Evolutionary conservation across 176 grass and related monocot genomes (phyloP).

Genomic region (Eremochloa ophiuroides): DNA sequence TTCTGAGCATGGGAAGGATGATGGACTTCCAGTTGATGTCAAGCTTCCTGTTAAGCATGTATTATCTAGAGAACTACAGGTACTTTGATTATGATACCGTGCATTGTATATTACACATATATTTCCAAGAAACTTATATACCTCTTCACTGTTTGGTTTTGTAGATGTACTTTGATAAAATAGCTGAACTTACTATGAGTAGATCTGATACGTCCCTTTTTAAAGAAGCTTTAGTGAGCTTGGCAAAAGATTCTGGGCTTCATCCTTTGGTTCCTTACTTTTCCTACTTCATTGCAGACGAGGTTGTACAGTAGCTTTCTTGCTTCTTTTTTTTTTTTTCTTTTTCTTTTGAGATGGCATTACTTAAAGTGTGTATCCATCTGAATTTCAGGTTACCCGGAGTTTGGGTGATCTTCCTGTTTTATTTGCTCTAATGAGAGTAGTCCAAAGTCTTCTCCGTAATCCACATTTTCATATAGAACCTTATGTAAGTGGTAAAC

Average conservation of each 20-base stretch:
- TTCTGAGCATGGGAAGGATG: slow-evolving; percentile 68
- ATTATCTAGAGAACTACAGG: slow-evolving; percentile 88
- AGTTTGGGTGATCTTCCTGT: slow-evolving; percentile 81
- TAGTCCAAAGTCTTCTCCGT: slow-evolving; percentile 78
- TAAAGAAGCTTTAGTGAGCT: slow-evolving; percentile 91
- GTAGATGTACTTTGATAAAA: slow-evolving; percentile 98
- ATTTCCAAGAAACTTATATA: slow-evolving; percentile 16
- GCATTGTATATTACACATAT: neutral
- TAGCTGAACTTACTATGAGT: slow-evolving; percentile 79
- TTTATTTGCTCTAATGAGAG: slow-evolving; percentile 86
- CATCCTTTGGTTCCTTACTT: slow-evolving; percentile 96
- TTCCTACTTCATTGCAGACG: slow-evolving; percentile 84
- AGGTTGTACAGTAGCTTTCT: slow-evolving; percentile 39
- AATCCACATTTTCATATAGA: slow-evolving; percentile 97
- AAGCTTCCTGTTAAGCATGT: slow-evolving; percentile 99
- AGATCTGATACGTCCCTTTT: slow-evolving; percentile 61
- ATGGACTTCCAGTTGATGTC: slow-evolving; percentile 68
- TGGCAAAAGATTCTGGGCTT: slow-evolving; percentile 85
- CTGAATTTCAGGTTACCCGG: slow-evolving; percentile 68
- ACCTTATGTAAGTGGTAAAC: slow-evolving; percentile 78
- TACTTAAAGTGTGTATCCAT: slow-evolving; percentile 19
- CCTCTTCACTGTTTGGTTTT: slow-evolving; percentile 33
- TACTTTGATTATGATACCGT: slow-evolving; percentile 13
- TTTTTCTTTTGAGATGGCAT: neutral
- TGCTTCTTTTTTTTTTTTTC: slow-evolving; percentile 10